phyloP scores from a whole-genome alignment of 2,329 filamentous ascomycete species.

The Cordyceps sp. region DNA sequence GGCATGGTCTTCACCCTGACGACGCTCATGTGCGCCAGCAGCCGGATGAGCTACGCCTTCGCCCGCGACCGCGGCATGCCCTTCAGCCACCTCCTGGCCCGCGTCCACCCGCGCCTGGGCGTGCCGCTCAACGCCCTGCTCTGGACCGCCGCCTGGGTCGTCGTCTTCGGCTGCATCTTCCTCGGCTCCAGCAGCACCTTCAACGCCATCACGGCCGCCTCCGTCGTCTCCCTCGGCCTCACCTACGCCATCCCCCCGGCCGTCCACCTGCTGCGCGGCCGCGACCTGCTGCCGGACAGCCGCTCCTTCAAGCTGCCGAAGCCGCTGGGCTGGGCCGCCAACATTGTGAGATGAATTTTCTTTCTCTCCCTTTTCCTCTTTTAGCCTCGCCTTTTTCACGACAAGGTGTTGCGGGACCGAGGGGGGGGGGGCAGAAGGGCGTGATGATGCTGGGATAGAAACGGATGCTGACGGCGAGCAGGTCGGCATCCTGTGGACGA shows the following conservation, averaged over 20 bases:
- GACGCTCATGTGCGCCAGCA: slow-evolving; percentile 48
- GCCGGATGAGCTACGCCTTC: slow-evolving; percentile 52
- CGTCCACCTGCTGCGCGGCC: slow-evolving; percentile 51
- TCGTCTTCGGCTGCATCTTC: slow-evolving; percentile 55
- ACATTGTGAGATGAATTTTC: slow-evolving; percentile 7
- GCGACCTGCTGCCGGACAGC: slow-evolving; percentile 43
- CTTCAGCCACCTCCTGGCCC: slow-evolving; percentile 39
- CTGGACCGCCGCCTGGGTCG: slow-evolving; percentile 42
- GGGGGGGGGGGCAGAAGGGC: too few relatives aligned
- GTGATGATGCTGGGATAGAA: not conserved
- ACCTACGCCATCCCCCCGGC: slow-evolving; percentile 61
- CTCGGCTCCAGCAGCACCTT: slow-evolving; percentile 51
- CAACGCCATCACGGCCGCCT: slow-evolving; percentile 55
- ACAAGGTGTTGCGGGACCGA: too few relatives aligned
- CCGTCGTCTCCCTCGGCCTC: slow-evolving; percentile 56
- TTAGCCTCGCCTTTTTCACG: not conserved
- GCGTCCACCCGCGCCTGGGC: slow-evolving; percentile 41
- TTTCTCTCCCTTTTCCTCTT: not conserved
- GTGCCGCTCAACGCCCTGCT: slow-evolving; percentile 53
- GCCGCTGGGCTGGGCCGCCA: slow-evolving; percentile 19
- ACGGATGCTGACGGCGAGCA: not conserved
- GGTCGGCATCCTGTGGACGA: slow-evolving; percentile 44
- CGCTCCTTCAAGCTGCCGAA: slow-evolving; percentile 19
- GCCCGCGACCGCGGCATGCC: slow-evolving; percentile 51
- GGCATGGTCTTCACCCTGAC: slow-evolving; percentile 50